Base-by-base conservation (phyloP, 129 eudicot species). In the Tagetes patula region DNA sequence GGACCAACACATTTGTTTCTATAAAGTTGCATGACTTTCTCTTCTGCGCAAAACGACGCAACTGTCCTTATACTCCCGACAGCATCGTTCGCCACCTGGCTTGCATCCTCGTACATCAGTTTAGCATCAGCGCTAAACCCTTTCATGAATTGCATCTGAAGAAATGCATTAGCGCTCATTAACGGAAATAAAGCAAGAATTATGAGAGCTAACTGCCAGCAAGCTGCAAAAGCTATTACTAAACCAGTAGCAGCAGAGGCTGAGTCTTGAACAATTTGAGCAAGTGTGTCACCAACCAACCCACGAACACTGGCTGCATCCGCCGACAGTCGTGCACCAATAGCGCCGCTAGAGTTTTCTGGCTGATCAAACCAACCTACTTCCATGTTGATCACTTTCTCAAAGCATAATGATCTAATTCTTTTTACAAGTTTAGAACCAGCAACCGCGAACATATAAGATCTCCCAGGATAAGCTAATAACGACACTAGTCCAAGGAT, bases 281-380 rank as follows among this genome's bases (percentile, higher is more conserved):
- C 65, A 32, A 59, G 39, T 1, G 65, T 40, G 5, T 59, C 65
- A 33, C 65, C 65, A 9, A 59, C 95, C 37, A 92, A 78, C 50
- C 87, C 95, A 59, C 92, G 95, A 0, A 92, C 82, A 5, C 72
- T 75, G 3, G 96, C 91, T n/a, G 98, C 98, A 84, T 92, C 96
- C 8, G 89, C 74, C 3, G 96, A 92, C 37, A 89, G 77, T 75
- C 91, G 82, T 2, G 98, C 95, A 42, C 98, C 96, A 46, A 92
- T 87, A 32, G 83, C 85, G 8, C 98, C 96, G 71, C 95, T 92
- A 3, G 96, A 84, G 65, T 92, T 81, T 37, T 84, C 88, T 1
- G 92, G 76, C 61, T 85, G 82, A 72, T 92, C 98, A 48, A 89
- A 92, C 98, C 98, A 92, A 39, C 90, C 83, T 4, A 92, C 88